A percentile compares a stretch with the other conserved stretches of the same genome.
phyloP scores from a whole-genome alignment of 495 filamentous ascomycete species.

The Parachaetomium inaequale region DNA sequence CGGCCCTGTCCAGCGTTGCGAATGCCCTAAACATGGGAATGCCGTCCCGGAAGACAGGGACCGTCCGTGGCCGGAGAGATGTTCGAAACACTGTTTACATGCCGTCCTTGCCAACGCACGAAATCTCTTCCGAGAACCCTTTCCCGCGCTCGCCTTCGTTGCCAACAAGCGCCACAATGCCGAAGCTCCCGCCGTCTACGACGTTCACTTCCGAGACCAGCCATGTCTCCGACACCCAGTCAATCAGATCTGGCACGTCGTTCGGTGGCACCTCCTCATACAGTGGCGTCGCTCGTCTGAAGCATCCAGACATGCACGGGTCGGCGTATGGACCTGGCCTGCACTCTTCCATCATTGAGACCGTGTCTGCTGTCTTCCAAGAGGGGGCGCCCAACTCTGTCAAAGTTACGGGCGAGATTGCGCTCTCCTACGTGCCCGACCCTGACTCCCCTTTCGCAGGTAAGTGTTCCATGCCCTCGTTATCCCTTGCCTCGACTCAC shows the following conservation, averaged over 20 bases:
- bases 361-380: conserved; percentile 79
- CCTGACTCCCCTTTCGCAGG: conserved; percentile 38
- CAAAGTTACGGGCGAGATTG: conserved; percentile 84
- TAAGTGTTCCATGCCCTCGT: conserved; percentile 8
- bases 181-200: conserved; percentile 41
- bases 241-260: conserved; percentile 83
- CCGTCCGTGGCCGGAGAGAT: conserved; percentile 82
- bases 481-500: neutral
- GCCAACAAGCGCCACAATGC: conserved; percentile 32
- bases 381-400: conserved; percentile 66
- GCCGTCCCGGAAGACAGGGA: conserved; percentile 65
- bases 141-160: conserved; percentile 47
- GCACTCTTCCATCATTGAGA: conserved; percentile 89
- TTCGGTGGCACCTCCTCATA: conserved; percentile 45
- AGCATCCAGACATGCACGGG: conserved; percentile 76
- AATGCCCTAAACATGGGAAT: conserved; percentile 65
- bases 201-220: conserved; percentile 52
- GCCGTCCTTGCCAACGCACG: conserved; percentile 45
- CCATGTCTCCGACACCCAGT: conserved; percentile 77
- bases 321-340: conserved; percentile 70
- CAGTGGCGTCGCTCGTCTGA: conserved; percentile 52
- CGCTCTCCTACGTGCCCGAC: conserved; percentile 71
- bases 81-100: conserved; percentile 86
- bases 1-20: conserved; percentile 87
- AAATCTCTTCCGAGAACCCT: conserved; percentile 40